Evolutionary conservation across 2,329 filamentous ascomycete genomes (phyloP).

Genomic region (Claviceps sp.): DNA sequence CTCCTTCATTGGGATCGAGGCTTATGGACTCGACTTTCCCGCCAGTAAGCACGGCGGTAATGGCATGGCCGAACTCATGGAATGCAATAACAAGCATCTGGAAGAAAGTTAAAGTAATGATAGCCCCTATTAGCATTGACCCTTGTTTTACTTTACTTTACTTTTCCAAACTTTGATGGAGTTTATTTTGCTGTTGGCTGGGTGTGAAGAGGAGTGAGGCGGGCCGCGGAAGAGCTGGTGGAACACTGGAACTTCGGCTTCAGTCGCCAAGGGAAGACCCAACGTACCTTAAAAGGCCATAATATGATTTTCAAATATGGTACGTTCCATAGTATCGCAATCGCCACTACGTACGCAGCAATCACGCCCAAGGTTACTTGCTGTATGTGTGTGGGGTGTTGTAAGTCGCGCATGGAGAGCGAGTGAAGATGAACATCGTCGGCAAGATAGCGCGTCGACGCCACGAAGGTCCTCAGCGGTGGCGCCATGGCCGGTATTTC

Average conservation of each 20-base stretch:
- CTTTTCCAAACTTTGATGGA: too few relatives aligned
- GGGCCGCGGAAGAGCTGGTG: not conserved
- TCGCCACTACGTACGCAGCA: conserved; percentile 56
- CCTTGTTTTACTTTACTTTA: too few relatives aligned
- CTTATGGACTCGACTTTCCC: conserved; percentile 62
- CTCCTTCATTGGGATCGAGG: conserved; percentile 65
- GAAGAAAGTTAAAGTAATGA: too few relatives aligned
- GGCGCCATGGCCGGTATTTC: conserved; percentile 2
- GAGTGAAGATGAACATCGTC: conserved; percentile 7
- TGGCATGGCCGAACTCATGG: conserved; percentile 67
- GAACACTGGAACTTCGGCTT: not conserved
- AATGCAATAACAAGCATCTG: conserved; percentile 76
- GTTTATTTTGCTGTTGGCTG: too few relatives aligned
- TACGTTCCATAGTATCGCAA: conserved; percentile 67
- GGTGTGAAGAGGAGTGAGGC: not conserved
- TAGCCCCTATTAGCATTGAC: not conserved
- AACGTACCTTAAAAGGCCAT: conserved; percentile 63
- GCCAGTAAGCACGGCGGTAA: conserved; percentile 58
- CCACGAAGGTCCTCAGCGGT: not conserved
- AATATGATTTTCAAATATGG: conserved; percentile 62
- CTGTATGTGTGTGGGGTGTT: conserved; percentile 52
- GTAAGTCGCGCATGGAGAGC: conserved; percentile 38
- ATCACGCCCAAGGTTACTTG: conserved; percentile 59
- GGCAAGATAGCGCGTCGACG: not conserved
- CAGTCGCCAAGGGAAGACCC: not conserved